Evolutionary conservation across 257 asterid genomes (phyloP), one percentile per base, ranked within the genome.

Genomic region (Solanum pimpinellifolium): DNA sequence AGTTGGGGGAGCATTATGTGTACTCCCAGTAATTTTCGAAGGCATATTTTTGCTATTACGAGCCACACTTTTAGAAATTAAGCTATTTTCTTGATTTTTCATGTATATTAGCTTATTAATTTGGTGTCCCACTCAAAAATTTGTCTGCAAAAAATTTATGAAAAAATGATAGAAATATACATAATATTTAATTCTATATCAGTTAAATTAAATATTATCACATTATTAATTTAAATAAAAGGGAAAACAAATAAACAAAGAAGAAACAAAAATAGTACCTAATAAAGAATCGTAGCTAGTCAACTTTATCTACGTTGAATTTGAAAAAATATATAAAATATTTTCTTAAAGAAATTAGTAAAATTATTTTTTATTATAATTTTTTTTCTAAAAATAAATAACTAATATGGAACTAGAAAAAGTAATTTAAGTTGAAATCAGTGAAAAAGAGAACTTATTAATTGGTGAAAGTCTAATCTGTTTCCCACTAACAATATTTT

Each of bases 381-480:
- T 18, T 52, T 18, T 18, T 7, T 56, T 18, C 23, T 52, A 52
- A 56, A 56, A 56, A 56, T 10, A 10, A 60, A 60, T 60, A 62
- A 62, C 31, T 62, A 62, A 62, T 62, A 62, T 62, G 15, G n/a
- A 60, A 23, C 29, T 29, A 23, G 27, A 60, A 3, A 21, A 60
- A 2, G 27, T 23, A 60, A 74, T 10, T n/a, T 77, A 44, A 77
- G 84, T 77, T 39, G 42, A 23, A 47, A 80, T 47, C 68, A 46
- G 27, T 27, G 42, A 16, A 27, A 80, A 80, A 47, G 68, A 80
- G 27, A 29, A 47, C 16, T 12, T 77, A 37, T 47, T 27, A 80
- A 47, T 70, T 70, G 21, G 66, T 80, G 85, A 80, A 29, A 49
- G 85, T 80, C 85, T 80, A 35, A 80, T 27, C 66, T 80, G 68